Conservation (phyloP, 2,329 filamentous ascomycete genomes). For the Scleromitrula shiraiana region DNA sequence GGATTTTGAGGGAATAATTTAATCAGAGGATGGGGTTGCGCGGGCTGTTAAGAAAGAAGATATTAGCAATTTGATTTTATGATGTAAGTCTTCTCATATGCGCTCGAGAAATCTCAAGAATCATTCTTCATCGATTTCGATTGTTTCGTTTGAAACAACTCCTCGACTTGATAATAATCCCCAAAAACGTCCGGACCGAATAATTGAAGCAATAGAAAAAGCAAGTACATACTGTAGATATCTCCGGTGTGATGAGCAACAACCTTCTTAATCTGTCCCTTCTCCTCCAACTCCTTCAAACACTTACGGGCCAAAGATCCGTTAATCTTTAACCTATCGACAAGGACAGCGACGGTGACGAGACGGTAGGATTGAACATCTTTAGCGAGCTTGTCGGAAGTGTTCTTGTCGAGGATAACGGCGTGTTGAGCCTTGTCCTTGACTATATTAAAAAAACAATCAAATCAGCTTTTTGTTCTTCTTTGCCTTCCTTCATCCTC, state of each 20-base stretch:
- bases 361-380: conserved; percentile 99
- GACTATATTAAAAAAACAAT: conserved; percentile 56
- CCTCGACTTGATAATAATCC: too few species aligned
- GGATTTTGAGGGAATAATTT: conserved; percentile 19
- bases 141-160: too few species aligned
- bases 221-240: conserved; percentile 94
- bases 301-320: conserved; percentile 88
- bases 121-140: too few species aligned
- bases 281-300: conserved; percentile 90
- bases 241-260: conserved; percentile 94
- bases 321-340: conserved; percentile 99
- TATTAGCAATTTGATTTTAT: conserved; percentile 5
- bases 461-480: conserved; percentile 1
- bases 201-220: too few species aligned
- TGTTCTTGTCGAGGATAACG: conserved; percentile 97
- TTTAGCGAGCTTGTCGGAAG: conserved; percentile 98
- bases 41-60: conserved; percentile 40
- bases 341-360: conserved; percentile 95
- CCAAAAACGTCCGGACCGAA: too few species aligned
- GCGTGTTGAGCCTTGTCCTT: conserved; percentile 99
- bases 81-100: too few species aligned
- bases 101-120: too few species aligned
- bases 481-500: neutral
- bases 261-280: conserved; percentile 97
- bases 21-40: conserved; percentile 47